Conservation (phyloP, 2,329 filamentous ascomycete genomes). For the Cyphellophora attinorum region DNA sequence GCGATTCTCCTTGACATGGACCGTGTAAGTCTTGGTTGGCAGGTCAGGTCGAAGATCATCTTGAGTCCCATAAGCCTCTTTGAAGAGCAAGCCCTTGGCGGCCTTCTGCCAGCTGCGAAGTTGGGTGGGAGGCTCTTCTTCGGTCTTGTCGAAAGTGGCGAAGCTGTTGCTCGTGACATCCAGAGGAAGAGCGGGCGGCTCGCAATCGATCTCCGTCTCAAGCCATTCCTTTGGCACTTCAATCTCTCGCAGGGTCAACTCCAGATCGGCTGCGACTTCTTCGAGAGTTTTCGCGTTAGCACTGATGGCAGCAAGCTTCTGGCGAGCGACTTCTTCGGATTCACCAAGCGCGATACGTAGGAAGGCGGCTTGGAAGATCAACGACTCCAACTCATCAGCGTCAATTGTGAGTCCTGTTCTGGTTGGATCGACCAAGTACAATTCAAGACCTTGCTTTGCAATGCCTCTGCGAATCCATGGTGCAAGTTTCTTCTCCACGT, state of each 20-base stretch:
- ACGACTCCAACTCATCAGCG: constrained; percentile 50
- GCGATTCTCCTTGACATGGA: constrained; percentile 91
- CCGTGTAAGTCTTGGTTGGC: constrained; percentile 72
- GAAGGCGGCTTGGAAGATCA: constrained; percentile 73
- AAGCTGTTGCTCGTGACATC: constrained; percentile 75
- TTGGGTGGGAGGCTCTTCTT: constrained; percentile 55
- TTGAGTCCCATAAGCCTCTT: constrained; percentile 78
- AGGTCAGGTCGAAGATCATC: constrained; percentile 73
- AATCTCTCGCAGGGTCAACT: constrained; percentile 60
- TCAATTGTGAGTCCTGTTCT: constrained; percentile 59
- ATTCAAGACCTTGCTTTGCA: constrained; percentile 57
- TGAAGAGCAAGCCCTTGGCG: constrained; percentile 83
- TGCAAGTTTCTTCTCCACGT: constrained; percentile 77
- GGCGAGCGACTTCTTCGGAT: constrained; percentile 50
- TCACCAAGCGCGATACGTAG: constrained; percentile 65
- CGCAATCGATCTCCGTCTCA: constrained; percentile 53
- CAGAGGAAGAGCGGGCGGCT: constrained; percentile 45
- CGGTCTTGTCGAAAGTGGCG: constrained; percentile 64
- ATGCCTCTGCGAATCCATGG: constrained; percentile 60
- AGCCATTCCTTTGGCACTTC: constrained; percentile 75
- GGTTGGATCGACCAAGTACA: constrained; percentile 68
- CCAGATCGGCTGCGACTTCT: constrained; percentile 50
- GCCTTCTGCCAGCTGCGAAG: constrained; percentile 72
- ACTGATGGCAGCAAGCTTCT: constrained; percentile 56
- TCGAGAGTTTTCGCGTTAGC: constrained; percentile 54